Conservation (phyloP, 2,329 filamentous ascomycete species). For the Sclerotiophoma versabilis region DNA sequence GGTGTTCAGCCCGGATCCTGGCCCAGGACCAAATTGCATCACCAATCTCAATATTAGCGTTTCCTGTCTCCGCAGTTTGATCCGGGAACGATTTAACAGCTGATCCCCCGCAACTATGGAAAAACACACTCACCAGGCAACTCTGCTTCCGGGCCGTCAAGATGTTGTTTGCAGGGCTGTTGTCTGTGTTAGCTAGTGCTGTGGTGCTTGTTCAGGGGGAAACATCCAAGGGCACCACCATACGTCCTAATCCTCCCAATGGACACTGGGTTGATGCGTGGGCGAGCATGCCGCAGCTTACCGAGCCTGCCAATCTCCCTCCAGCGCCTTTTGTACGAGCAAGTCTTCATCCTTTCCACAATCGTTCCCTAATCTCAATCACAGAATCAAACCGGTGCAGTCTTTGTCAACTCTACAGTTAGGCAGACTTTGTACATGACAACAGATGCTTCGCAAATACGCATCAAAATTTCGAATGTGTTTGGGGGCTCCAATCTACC, state of each 20-base stretch:
- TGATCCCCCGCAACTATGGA: not conserved
- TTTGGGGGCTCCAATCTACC: slow-evolving; percentile 68
- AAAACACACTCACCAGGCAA: not conserved
- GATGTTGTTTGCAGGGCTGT: slow-evolving; percentile 12
- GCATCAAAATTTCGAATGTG: slow-evolving; percentile 70
- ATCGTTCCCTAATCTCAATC: not conserved
- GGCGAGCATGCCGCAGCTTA: slow-evolving; percentile 71
- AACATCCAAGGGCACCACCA: not conserved
- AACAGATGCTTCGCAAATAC: slow-evolving; percentile 63
- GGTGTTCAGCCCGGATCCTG: slow-evolving; percentile 17
- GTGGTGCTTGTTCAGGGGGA: not conserved
- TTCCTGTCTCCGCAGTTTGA: slow-evolving; percentile 4
- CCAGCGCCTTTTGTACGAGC: slow-evolving; percentile 60
- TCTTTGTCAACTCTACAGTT: slow-evolving; percentile 69
- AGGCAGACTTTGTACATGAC: slow-evolving; percentile 71
- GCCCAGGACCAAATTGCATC: slow-evolving; percentile 24
- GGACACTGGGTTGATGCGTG: slow-evolving; percentile 69
- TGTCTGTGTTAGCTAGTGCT: slow-evolving; percentile 3
- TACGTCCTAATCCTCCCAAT: slow-evolving; percentile 27
- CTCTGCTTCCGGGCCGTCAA: not conserved
- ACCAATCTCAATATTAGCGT: not conserved
- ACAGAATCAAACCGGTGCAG: slow-evolving; percentile 60
- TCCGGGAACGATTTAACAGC: slow-evolving; percentile 1
- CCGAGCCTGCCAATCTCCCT: slow-evolving; percentile 68
- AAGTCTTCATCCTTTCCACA: no score